phyloP scores from a whole-genome alignment of 129 eudicot genomes.

The Kitagawia praeruptora region DNA sequence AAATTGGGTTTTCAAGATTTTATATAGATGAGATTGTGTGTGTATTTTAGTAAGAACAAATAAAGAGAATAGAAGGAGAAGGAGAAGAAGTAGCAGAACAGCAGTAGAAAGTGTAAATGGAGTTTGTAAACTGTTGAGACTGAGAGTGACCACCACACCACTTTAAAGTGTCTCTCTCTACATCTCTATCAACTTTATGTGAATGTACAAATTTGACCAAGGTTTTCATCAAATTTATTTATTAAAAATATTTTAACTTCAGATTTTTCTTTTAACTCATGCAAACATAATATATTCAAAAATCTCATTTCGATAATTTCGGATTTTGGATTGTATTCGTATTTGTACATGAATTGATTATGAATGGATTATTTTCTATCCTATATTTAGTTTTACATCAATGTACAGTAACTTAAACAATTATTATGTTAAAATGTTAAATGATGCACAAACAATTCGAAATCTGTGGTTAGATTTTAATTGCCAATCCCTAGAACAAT shows the following conservation, averaged over 20 bases:
- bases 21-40: neutral
- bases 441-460: too few species aligned
- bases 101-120: slow-evolving; percentile 2
- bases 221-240: neutral
- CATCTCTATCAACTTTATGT: neutral
- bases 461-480: neutral
- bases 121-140: neutral
- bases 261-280: too few species aligned
- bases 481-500: neutral
- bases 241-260: too few species aligned
- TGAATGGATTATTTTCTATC: too few species aligned
- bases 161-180: neutral
- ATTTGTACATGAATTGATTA: too few species aligned
- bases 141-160: neutral
- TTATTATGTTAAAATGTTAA: too few species aligned
- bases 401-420: too few species aligned
- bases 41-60: neutral
- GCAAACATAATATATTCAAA: too few species aligned
- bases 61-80: neutral
- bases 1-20: neutral
- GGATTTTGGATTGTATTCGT: too few species aligned
- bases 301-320: too few species aligned
- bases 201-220: neutral
- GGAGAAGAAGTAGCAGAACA: neutral
- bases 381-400: too few species aligned